phyloP scores from a whole-genome alignment of 2,329 filamentous ascomycete species.

The Lecanoromycetidae sp. region DNA sequence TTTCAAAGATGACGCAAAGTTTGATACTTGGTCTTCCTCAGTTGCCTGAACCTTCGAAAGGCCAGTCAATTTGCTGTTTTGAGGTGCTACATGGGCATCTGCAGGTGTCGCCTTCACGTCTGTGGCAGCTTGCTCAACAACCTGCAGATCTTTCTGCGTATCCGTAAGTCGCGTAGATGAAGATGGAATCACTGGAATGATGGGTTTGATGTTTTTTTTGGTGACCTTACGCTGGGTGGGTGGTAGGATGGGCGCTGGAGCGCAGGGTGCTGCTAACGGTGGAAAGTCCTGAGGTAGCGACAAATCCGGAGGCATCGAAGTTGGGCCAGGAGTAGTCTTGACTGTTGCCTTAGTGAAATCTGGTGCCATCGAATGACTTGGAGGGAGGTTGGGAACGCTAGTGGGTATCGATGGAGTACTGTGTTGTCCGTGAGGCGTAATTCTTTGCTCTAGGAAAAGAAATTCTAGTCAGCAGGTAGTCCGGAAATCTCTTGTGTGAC shows the following conservation, averaged over 20 bases:
- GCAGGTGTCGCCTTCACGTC: not conserved
- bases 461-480: not conserved
- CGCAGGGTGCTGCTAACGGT: constrained; percentile 28
- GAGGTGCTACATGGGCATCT: not conserved
- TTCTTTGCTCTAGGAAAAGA: not conserved
- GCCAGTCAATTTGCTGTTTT: no score
- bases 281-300: constrained; percentile 37
- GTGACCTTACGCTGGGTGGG: constrained; percentile 4
- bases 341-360: not conserved
- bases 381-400: not conserved
- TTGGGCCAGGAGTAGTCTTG: not conserved
- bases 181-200: constrained; percentile 6
- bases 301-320: constrained; percentile 15
- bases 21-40: no score
- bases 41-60: not conserved
- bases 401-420: not conserved
- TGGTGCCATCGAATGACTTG: not conserved
- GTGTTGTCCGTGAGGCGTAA: not conserved
- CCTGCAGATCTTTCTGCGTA: not conserved
- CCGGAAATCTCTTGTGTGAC: not conserved
- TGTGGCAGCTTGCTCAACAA: not conserved
- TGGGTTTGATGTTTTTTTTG: constrained; percentile 5
- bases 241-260: not conserved
- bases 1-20: no score
- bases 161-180: not conserved